A percentile compares a stretch with the other conserved stretches of the same genome.
phyloP scores from a whole-genome alignment of 2,329 filamentous ascomycete genomes.

The Neonectria magnoliae region DNA sequence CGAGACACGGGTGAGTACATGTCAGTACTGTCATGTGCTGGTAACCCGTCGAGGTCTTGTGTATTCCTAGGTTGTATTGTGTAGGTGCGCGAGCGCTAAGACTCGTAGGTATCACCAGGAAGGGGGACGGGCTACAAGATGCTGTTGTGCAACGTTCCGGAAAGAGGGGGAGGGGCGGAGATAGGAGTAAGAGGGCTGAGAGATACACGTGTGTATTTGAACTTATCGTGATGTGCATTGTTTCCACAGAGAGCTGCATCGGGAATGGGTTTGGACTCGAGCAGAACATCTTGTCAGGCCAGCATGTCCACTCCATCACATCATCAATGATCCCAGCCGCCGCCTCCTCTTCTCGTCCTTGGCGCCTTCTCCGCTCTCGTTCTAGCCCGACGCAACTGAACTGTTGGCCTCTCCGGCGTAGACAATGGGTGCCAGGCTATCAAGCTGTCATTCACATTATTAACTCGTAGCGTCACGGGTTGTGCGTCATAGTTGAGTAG shows the following conservation, averaged over 20 bases:
- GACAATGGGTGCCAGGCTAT: background rate
- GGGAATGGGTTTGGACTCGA: background rate
- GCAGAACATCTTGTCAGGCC: background rate
- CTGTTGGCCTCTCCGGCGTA: background rate
- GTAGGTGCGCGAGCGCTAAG: background rate
- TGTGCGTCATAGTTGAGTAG: background rate
- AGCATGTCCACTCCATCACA: background rate
- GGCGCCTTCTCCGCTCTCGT: background rate
- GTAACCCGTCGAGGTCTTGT: background rate
- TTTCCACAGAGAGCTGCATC: background rate
- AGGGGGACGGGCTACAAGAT: background rate
- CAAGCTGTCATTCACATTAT: background rate
- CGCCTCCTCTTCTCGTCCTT: background rate
- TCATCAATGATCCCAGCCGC: background rate
- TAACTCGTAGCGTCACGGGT: background rate
- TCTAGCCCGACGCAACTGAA: background rate
- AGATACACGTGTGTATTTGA: background rate
- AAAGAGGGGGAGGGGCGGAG: background rate
- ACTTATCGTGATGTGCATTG: background rate
- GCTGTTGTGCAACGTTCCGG: background rate
- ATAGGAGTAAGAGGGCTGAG: background rate
- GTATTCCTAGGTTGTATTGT: background rate
- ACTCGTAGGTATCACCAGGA: background rate
- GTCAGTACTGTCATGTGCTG: constrained; percentile 16
- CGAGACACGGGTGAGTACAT: constrained; percentile 7